Evolutionary conservation across 116 monocot species (phyloP), one percentile per base, ranked within the genome.

Genomic region (Dioscorea cayenensis): DNA sequence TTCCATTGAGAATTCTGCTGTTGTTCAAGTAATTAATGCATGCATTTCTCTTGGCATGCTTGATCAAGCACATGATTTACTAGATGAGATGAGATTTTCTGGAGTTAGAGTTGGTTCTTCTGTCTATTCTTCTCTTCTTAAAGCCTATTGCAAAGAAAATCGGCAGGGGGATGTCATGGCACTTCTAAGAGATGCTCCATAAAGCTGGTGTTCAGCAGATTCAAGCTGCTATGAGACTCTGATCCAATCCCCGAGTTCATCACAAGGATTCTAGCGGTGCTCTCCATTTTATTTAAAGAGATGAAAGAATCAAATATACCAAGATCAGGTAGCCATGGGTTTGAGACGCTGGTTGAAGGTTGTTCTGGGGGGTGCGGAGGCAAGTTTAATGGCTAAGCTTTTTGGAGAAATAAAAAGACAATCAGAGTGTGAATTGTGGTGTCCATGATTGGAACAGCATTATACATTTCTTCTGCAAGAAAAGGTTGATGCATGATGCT

Each of bases 401-500:
- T 69, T 99, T 49, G 85, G 87, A 70, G 99, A 99, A 79, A 84
- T 94, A 13, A 89, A 89, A 85, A 64, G 85, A 77, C 20, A 67
- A 70, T n/a, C 51, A 73, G 20, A 74, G 66, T 28, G 72, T 79
- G 32, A 74, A 91, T 77, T 87, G 69, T 76, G 89, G 81, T 19
- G 73, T 89, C 71, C 89, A 94, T 76, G 94, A 94, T 75, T 99
- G 99, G 94, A 99, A 99, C 67, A 89, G 68, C 70, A 80, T 89
- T 66, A 89, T 99, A 68, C 87, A 99, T 75, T 94, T 99, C 77
- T 99, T 99, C 63, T 99, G 99, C 81, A 99, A 94, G 85, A 94
- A 87, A 63, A 83, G 80, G 72, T 60, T 99, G 84, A 99, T 99
- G 99, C 64, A 78, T 75, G 94, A 99, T 89, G 99, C 94, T 59